Base-by-base conservation (phyloP, 805 yeast species). In the Candida quercuum region DNA sequence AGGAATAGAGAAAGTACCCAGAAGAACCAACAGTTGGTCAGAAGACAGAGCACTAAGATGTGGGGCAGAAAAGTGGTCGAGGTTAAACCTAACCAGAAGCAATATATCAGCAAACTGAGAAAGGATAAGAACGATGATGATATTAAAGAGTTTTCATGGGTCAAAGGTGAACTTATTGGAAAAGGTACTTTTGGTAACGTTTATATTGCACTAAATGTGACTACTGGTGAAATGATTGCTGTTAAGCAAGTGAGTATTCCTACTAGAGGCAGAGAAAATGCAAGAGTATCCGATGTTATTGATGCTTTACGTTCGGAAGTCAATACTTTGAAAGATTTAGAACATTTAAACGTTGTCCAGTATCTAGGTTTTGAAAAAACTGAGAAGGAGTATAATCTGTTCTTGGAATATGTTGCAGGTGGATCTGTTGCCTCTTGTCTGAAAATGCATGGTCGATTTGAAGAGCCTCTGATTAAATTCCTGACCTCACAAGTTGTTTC, bases 141-240 rank as follows among this genome's bases (percentile, higher is more conserved):
- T 35, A 74, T 75, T 54, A 84, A 78, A 51, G 95, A 89, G 60
- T 91, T 88, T 64, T 94, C 94, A 0, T 93, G 99, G 99, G 83
- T 94, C 35, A 87, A 87, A 56, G 99, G 99, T 70, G 97, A 89
- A 54, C 68, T 93, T 45, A 87, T 93, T 40, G 99, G 99, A 0
- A 78, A 86, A 41, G 99, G 99, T 0, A 89, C 97, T 1, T 93
- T 89, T 67, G 99, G 99, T 9, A 81, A 86, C 26, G 99, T 93
- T 1, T 91, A 73, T 54, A 67, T 93, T 39, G 97, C 96, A 1
- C 70, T 93, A 54, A 93, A 93, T 59, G 89, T 88, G 14, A 93
- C 98, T 1, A 87, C 96, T 0, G 98, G 98, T 38, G 99, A 93
- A 53, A 88, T 93, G 95, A 83, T 93, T 66, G 99, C 99, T 0